Evolutionary conservation across 306 rosid genomes (phyloP).

Genomic region (Medicago ruthenica): DNA sequence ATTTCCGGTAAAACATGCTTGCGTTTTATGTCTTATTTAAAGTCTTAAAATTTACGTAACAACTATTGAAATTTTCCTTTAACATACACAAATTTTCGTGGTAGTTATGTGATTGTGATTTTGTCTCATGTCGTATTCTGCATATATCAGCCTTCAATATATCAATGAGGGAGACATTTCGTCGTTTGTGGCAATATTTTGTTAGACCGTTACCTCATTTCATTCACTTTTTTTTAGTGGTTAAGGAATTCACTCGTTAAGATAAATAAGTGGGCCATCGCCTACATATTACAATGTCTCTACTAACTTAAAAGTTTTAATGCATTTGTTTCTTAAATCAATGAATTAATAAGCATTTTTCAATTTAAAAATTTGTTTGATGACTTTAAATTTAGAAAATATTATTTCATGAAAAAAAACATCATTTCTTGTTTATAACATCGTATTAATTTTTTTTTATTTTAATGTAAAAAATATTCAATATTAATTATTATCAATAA

Average conservation of each 20-base stretch:
- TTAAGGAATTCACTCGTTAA: neutral
- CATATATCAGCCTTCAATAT: no score
- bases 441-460: no score
- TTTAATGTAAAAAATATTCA: no score
- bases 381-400: no score
- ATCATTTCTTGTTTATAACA: no score
- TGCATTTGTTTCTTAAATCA: no score
- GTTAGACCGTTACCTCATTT: slow-evolving; percentile 8
- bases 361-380: no score
- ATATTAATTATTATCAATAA: no score
- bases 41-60: neutral
- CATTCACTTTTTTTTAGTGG: neutral
- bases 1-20: slow-evolving; percentile 20
- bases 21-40: neutral
- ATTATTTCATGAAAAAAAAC: no score
- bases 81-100: neutral
- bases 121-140: neutral
- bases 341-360: no score
- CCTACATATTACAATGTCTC: no score
- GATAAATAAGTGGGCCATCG: neutral
- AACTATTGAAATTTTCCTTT: neutral
- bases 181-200: neutral
- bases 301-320: no score
- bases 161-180: neutral
- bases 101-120: slow-evolving; percentile 3